phyloP scores from a whole-genome alignment of 2,329 filamentous ascomycete species.

The Fusarium brevicatenulatum region DNA sequence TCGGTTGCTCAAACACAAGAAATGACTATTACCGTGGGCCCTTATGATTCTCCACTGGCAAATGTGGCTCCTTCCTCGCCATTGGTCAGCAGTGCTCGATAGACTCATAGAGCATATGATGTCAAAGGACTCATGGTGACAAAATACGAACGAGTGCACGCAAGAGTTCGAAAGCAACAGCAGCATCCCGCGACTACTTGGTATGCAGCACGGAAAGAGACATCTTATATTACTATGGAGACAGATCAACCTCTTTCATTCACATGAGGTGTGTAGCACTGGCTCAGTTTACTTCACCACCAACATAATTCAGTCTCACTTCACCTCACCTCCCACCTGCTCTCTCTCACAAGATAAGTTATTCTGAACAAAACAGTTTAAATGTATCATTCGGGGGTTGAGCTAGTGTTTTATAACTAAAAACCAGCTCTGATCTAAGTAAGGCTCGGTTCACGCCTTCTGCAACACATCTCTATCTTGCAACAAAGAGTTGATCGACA shows the following conservation, averaged over 20 bases:
- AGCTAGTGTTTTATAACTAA: background rate
- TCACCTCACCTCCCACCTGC: background rate
- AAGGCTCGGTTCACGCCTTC: background rate
- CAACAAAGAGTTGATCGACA: conserved; percentile 20
- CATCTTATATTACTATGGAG: background rate
- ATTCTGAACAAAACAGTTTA: background rate
- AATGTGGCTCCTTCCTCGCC: background rate
- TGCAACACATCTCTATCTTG: background rate
- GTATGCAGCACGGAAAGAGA: background rate
- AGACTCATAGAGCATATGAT: background rate
- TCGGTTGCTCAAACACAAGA: background rate
- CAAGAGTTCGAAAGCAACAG: background rate
- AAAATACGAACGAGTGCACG: background rate
- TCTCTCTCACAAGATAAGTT: background rate
- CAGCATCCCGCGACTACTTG: background rate
- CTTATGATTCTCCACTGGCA: background rate
- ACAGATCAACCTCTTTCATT: background rate
- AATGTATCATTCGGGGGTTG: background rate
- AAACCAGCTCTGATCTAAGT: background rate
- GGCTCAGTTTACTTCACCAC: background rate
- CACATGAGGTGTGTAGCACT: background rate
- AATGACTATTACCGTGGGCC: background rate
- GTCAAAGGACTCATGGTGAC: background rate
- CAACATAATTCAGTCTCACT: background rate
- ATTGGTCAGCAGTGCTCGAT: background rate